Evolutionary conservation across 73 alveolate species (phyloP).

Genomic region (Paramecium primaurelia): DNA sequence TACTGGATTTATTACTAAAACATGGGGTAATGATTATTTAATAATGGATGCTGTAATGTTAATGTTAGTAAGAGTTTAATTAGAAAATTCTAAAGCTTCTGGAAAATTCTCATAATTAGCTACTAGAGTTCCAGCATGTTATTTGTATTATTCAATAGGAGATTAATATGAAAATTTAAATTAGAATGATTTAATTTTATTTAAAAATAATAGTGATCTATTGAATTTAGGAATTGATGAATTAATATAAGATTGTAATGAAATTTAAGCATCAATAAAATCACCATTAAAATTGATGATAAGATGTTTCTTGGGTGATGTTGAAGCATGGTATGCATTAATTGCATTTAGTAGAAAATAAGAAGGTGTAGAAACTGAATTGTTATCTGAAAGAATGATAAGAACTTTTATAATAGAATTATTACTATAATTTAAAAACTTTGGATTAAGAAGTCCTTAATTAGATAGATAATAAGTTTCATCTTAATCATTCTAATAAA

Average conservation of each 20-base stretch:
- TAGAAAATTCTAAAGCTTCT: not conserved
- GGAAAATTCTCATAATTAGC: conserved; percentile 25
- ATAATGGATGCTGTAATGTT: not conserved
- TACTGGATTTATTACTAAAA: not conserved
- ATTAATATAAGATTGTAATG: not conserved
- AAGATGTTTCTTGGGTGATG: conserved; percentile 37
- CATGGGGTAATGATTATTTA: not conserved
- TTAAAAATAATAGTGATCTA: not conserved
- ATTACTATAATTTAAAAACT: not conserved
- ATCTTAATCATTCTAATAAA: not conserved
- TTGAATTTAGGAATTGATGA: not conserved
- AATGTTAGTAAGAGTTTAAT: not conserved
- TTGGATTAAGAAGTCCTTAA: conserved; percentile 1
- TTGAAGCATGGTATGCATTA: conserved; percentile 31
- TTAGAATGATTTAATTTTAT: not conserved
- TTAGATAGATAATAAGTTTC: not conserved
- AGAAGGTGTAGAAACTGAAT: not conserved
- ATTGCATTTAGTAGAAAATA: not conserved
- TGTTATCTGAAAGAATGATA: not conserved
- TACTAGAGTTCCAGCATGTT: not conserved
- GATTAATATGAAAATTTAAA: not conserved
- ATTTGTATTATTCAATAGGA: not conserved
- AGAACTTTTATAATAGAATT: not conserved
- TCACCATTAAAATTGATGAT: not conserved
- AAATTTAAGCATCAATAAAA: not conserved